Evolutionary conservation across 768 basidiomycete species (phyloP), one percentile per base, ranked within the genome.

Genomic region (Galerina marginata): DNA sequence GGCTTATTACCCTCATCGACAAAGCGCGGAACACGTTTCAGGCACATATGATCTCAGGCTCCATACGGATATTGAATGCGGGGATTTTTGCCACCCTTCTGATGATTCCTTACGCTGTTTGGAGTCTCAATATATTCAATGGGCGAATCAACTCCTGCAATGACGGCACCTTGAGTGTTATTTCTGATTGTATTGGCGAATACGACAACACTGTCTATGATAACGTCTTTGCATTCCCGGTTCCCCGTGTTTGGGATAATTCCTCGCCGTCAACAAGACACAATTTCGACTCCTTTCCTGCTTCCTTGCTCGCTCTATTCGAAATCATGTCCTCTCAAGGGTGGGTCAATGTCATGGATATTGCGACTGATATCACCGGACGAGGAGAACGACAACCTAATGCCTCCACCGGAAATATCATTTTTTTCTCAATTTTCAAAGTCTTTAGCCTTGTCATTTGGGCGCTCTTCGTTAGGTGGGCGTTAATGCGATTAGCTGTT

Each of bases 261-360:
- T 93, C 96, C 9, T 84, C 87, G 0, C 89, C 89, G 4, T 90
- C 89, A 16, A 93, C 92, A 1, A 83, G 82, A 1, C 98, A 95
- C 77, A 91, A 89, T 2, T 99, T 98, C 69, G 96, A 99, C 74
- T 86, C 79, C 10, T 98, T 98, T 75, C 81, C 84, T 6, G 77
- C 88, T 3, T 90, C 93, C 0, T 78, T 98, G 44, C 83, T 98
- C 54, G 97, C 98, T 68, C 82, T 98, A 1, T 98, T 97, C 68
- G 96, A 99, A 75, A 95, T 96, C 65, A 93, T 98, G 23, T 96
- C 95, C 0, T 77, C 97, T 48, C 95, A 96, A 75, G 96, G 96
- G 2, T 98, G 96, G 96, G 84, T 92, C n/a, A 93, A 96, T 69
- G 96, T 95, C 51, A 91, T 97, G 90, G 77, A 75, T 38, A 82